phyloP scores from a whole-genome alignment of 169 alveolate species.

The Plasmodium vinckei region DNA sequence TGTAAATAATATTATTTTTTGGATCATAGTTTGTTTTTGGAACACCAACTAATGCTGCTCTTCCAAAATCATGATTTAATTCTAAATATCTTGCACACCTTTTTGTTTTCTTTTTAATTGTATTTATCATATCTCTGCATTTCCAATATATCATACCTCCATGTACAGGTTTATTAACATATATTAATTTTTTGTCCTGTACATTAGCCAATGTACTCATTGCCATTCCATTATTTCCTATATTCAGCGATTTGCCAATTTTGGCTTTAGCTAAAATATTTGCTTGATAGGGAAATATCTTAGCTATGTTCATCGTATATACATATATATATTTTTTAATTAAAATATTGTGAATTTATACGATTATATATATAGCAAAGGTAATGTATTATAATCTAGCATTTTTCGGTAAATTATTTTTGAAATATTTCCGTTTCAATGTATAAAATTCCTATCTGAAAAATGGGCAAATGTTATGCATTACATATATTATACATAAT shows the following conservation, averaged over 20 bases:
- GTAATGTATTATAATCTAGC: not conserved
- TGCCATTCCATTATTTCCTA: conserved; percentile 37
- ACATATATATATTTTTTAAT: not conserved
- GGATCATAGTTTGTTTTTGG: conserved; percentile 87
- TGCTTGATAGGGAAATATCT: conserved; percentile 12
- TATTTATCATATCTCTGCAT: conserved; percentile 68
- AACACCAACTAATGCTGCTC: conserved; percentile 85
- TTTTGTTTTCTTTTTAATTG: conserved; percentile 66
- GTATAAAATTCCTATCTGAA: not conserved
- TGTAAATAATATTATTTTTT: conserved; percentile 82
- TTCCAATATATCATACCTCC: conserved; percentile 86
- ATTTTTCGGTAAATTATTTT: not conserved
- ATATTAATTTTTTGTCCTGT: conserved; percentile 45
- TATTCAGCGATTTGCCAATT: conserved; percentile 21
- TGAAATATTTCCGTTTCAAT: not conserved
- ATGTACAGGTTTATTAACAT: conserved; percentile 80
- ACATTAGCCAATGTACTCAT: not conserved
- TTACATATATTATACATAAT: too few relatives aligned
- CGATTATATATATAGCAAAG: not conserved
- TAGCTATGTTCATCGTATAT: conserved; percentile 22
- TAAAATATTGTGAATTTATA: not conserved
- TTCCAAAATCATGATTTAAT: conserved; percentile 64
- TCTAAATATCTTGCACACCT: conserved; percentile 81
- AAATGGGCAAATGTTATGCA: not conserved
- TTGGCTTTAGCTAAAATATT: conserved; percentile 2